phyloP scores from a whole-genome alignment of 2,329 filamentous ascomycete species.

The Alternaria sp. region DNA sequence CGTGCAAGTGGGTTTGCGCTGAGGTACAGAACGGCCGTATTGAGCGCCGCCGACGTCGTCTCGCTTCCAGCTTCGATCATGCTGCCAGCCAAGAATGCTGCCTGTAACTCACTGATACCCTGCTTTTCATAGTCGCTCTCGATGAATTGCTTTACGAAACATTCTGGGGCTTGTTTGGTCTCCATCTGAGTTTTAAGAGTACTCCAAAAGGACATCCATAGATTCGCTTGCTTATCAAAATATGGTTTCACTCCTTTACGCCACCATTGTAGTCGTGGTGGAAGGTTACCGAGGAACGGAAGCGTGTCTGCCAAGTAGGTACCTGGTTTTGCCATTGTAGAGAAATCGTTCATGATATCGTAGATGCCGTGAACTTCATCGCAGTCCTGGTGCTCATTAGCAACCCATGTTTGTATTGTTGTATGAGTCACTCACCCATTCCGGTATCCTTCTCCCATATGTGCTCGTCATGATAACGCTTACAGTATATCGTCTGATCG shows the following conservation, averaged over 20 bases:
- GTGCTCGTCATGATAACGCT: slow-evolving; percentile 50
- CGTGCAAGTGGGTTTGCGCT: slow-evolving; percentile 31
- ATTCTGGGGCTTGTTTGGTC: slow-evolving; percentile 44
- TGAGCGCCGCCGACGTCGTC: slow-evolving; percentile 50
- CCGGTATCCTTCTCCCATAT: slow-evolving; percentile 43
- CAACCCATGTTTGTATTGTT: neutral
- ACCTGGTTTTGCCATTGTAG: slow-evolving; percentile 37
- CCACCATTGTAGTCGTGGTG: slow-evolving; percentile 43
- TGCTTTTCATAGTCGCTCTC: slow-evolving; percentile 50
- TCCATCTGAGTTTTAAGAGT: slow-evolving; percentile 43
- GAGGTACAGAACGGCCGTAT: slow-evolving; percentile 44
- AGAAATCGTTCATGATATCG: slow-evolving; percentile 48
- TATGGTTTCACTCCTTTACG: slow-evolving; percentile 35
- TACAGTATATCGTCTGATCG: slow-evolving; percentile 42
- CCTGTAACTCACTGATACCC: slow-evolving; percentile 47
- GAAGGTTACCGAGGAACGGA: slow-evolving; percentile 39
- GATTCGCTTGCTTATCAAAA: slow-evolving; percentile 43
- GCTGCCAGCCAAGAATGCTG: slow-evolving; percentile 46
- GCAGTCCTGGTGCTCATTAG: slow-evolving; percentile 31
- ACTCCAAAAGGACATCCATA: slow-evolving; percentile 45
- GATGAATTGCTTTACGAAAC: slow-evolving; percentile 48
- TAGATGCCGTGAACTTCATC: slow-evolving; percentile 45
- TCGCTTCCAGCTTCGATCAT: slow-evolving; percentile 53
- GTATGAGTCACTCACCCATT: slow-evolving; percentile 34
- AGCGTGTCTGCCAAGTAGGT: slow-evolving; percentile 44